A percentile compares a stretch with the other conserved stretches of the same genome.
Conservation (phyloP, 345 rosid species). For the Arabis alpina region DNA sequence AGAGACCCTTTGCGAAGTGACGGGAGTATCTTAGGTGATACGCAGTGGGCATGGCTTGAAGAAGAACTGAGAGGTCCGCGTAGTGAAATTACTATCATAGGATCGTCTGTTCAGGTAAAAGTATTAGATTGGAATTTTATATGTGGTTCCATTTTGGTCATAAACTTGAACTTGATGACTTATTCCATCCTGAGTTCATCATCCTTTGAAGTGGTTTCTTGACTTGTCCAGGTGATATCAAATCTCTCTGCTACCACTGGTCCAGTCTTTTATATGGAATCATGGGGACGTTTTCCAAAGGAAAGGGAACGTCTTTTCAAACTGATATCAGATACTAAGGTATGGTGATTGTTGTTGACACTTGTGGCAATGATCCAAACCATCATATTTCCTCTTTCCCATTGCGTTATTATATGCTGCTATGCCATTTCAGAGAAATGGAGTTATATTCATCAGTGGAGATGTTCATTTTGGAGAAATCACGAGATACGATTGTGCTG, state of each 20-base stretch:
- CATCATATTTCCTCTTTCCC: background rate
- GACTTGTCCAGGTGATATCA: constrained; percentile 71
- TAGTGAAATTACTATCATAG: constrained; percentile 73
- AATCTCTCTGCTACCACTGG: constrained; percentile 80
- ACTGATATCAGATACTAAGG: constrained; percentile 69
- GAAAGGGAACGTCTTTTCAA: constrained; percentile 73
- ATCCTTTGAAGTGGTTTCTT: too few species aligned
- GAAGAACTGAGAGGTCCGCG: constrained; percentile 63
- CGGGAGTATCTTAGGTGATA: constrained; percentile 68
- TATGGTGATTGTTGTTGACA: constrained; percentile 27
- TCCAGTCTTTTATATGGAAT: constrained; percentile 76
- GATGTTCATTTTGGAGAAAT: constrained; percentile 97
- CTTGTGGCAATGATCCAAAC: background rate
- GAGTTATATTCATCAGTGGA: constrained; percentile 82
- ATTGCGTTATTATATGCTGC: background rate
- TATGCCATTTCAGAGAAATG: constrained; percentile 62
- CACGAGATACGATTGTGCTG: constrained; percentile 75
- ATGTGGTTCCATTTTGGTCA: constrained; percentile 5
- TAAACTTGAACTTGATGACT: background rate
- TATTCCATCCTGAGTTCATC: too few species aligned
- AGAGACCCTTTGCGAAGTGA: constrained; percentile 76
- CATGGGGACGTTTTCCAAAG: constrained; percentile 87
- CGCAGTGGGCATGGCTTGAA: constrained; percentile 84
- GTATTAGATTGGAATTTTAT: background rate
- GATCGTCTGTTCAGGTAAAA: constrained; percentile 80